Evolutionary conservation across 208 protist genomes (phyloP), one percentile per base, ranked within the genome.

Genomic region (Crithidia mellificae): DNA sequence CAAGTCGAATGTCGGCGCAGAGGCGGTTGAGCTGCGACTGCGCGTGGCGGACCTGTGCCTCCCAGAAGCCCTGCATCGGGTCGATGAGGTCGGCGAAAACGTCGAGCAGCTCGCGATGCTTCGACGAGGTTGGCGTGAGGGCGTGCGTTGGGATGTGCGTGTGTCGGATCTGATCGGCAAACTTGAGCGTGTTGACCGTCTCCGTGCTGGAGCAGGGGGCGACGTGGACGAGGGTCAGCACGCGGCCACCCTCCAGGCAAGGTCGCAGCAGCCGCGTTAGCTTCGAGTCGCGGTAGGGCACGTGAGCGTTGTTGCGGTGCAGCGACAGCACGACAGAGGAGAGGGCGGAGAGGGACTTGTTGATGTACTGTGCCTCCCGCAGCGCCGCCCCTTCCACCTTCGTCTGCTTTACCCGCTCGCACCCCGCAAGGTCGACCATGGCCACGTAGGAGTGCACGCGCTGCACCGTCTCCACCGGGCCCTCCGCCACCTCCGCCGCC

Each of bases 371-470:
- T 17, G 91, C 93, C 82, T 97, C 90, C 24, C 84, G 77, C 53
- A 96, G 71, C 20, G 78, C 84, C 4, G 50, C 63, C 12, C 91
- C 89, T 58, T 89, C 83, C 27, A 92, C 90, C 67, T 91, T 82
- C 11, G 98, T 98, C 57, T 97, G 80, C 49, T 92, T 88, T 17
- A 91, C 74, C 27, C 97, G 90, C 86, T 99, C 98, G 32, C 93
- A 97, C 11, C 98, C 98, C 0, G 98, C 98, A 7, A 99, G 83
- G 81, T 99, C 98, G 8, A 99, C 98, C 65, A 99, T 81, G 20
- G 87, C 86, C 39, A 94, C 85, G 63, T 88, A 94, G 14, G 91
- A 96, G 47, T 77, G 75, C 41, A 90, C 58, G 27, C 65, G 73
- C 52, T 77, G 61, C 47, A 62, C 47, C 29, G 30, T 46, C 62